Evolutionary conservation across 164 flowering plant genomes (phyloP).

Genomic region (Nelumbo lutea): DNA sequence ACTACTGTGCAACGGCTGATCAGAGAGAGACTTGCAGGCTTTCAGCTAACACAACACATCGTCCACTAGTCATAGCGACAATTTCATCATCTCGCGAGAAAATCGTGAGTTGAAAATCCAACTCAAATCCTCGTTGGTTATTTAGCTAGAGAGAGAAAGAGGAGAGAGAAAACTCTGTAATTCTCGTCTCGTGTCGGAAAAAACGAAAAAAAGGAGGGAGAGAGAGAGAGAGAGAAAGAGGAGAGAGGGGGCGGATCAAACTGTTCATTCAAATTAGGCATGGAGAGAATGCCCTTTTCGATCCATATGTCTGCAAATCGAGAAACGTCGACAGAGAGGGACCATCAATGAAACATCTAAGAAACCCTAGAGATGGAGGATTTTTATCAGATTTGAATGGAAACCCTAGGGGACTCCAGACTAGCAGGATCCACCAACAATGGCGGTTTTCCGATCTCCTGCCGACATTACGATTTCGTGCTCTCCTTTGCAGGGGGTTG

Average conservation of each 20-base stretch:
- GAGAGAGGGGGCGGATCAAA: slow-evolving; percentile 2
- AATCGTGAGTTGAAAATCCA: too few species aligned
- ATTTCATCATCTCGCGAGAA: too few species aligned
- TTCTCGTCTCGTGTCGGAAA: background rate
- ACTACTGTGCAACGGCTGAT: too few species aligned
- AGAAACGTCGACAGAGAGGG: background rate
- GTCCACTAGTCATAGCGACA: too few species aligned
- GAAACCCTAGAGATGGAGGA: slow-evolving; percentile 15
- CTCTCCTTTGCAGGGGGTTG: slow-evolving; percentile 24
- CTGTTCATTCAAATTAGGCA: slow-evolving; percentile 10
- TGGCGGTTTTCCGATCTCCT: slow-evolving; percentile 10
- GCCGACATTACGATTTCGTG: slow-evolving; percentile 14
- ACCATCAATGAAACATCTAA: background rate
- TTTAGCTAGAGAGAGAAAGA: too few species aligned
- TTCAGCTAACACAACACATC: too few species aligned
- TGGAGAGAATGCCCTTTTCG: background rate
- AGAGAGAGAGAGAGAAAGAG: background rate
- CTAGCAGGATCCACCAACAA: background rate
- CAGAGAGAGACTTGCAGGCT: too few species aligned
- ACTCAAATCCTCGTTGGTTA: too few species aligned
- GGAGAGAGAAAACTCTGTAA: background rate
- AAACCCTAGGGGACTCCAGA: slow-evolving; percentile 12
- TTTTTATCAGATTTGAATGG: slow-evolving; percentile 13
- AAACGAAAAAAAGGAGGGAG: background rate
- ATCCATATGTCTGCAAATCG: slow-evolving; percentile 12